Conservation (phyloP, 106 monocot genomes). For the Cymbidium sinense region DNA sequence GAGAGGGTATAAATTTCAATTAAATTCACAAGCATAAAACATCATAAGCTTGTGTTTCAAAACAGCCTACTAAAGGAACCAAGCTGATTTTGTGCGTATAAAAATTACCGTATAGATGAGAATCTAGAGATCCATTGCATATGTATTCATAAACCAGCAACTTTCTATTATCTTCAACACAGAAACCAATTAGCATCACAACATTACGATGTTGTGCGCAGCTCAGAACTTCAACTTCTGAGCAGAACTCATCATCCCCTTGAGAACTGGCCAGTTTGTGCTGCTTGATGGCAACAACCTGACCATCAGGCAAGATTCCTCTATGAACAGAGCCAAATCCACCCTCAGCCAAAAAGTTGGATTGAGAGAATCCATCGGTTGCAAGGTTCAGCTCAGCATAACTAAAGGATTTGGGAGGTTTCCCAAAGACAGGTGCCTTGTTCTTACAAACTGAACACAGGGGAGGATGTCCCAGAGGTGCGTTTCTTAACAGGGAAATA, state of each 20-base stretch:
- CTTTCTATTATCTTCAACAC: conserved; percentile 18
- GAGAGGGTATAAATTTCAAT: background rate
- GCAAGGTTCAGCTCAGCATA: conserved; percentile 23
- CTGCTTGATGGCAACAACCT: conserved; percentile 26
- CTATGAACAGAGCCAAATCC: conserved; percentile 26
- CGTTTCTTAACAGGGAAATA: conserved; percentile 8
- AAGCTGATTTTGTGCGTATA: background rate
- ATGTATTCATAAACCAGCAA: conserved; percentile 31
- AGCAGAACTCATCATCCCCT: conserved; percentile 24
- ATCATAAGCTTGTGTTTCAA: background rate
- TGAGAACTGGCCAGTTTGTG: conserved; percentile 25
- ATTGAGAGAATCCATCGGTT: conserved; percentile 27
- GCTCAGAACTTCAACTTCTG: conserved; percentile 29
- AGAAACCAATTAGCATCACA: conserved; percentile 27
- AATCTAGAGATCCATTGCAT: conserved; percentile 27
- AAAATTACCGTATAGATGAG: conserved; percentile 25
- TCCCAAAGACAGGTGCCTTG: conserved; percentile 30
- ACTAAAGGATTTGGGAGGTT: conserved; percentile 28
- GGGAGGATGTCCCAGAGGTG: conserved; percentile 22
- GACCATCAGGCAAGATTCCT: conserved; percentile 25
- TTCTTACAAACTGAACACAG: conserved; percentile 26
- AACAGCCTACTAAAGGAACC: background rate
- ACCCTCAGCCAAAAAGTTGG: conserved; percentile 21
- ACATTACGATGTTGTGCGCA: conserved; percentile 29
- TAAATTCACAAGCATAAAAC: background rate